Evolutionary conservation across 495 filamentous ascomycete genomes (phyloP), one percentile per base, ranked within the genome.

Genomic region (Penicillium psychrofluorescens): DNA sequence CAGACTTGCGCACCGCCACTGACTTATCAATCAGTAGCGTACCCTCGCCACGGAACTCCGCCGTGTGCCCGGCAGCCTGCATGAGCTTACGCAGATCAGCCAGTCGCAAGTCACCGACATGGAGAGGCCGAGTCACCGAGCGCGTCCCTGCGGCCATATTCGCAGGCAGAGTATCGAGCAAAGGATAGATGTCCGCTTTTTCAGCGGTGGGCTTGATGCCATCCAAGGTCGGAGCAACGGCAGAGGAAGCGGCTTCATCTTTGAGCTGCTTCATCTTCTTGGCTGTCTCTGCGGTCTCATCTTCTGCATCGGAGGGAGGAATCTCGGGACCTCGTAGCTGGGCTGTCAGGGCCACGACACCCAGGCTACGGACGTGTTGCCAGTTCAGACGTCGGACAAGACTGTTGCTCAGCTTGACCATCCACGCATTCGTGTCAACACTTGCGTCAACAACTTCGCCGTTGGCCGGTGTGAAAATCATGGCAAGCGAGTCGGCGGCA

Each of bases 401-500:
- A 34, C 75, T 68, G 46, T 90, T 86, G 44, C 85, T 87, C 28
- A 99, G 75, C 55, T 88, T 95, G 39, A 97, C 85, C 27, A 84
- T 83, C 92, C 92, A 99, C 15, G 92, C 91, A 59, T 96, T 97
- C 7, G 90, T 97, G 54, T 99, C 92, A 32, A 97, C 90, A 52
- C 90, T 95, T 11, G 91, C 92, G 60, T 97, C 81, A 38, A 97
- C 74, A 2, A 71, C 67, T 39, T 75, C 67, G 11, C 89, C 88
- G 31, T 85, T 71, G 10, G 56, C 60, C 2, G 94, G 92, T 0
- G 88, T 90, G 63, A 90, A 91, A 13, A 97, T 84, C 45, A 84
- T 81, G 6, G 62, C 64, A 27, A 67, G 42, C 8, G 49, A 60
- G 29, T 71, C 67, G 6, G 64, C 62, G 2, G 70, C 54, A 38